phyloP scores from a whole-genome alignment of 805 yeast genomes.

The Metschnikowia drakensbergensis region DNA sequence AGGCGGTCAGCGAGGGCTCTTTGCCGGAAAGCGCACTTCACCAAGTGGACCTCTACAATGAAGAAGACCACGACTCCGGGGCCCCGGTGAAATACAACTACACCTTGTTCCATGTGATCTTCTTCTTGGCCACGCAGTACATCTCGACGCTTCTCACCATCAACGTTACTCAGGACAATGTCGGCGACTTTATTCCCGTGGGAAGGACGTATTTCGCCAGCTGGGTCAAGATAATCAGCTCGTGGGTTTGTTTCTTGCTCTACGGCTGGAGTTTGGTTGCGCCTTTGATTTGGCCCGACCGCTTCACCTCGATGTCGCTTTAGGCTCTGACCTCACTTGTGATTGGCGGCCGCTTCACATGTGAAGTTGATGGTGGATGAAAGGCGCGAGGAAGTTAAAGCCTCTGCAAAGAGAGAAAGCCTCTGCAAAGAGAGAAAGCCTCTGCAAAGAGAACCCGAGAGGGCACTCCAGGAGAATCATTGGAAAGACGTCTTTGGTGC shows the following conservation, averaged over 20 bases:
- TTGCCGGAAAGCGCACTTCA: slow-evolving; percentile 87
- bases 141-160: slow-evolving; percentile 90
- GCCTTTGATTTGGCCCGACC: slow-evolving; percentile 85
- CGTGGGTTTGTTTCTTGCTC: slow-evolving; percentile 85
- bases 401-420: no score
- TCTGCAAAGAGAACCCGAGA: no score
- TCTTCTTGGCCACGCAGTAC: slow-evolving; percentile 94
- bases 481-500: no score
- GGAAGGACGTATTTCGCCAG: slow-evolving; percentile 95
- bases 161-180: slow-evolving; percentile 78
- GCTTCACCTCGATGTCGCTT: slow-evolving; percentile 44
- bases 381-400: no score
- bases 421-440: no score
- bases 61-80: slow-evolving; percentile 25
- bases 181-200: slow-evolving; percentile 91
- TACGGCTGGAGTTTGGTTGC: slow-evolving; percentile 92
- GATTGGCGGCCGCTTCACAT: no score
- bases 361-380: no score
- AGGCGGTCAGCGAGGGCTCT: slow-evolving; percentile 95
- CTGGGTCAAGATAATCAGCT: slow-evolving; percentile 88
- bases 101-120: slow-evolving; percentile 82
- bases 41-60: slow-evolving; percentile 61
- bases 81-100: slow-evolving; percentile 76
- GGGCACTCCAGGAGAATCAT: no score
- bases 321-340: neutral